Evolutionary conservation across 1,139 yeast genomes (phyloP), one percentile per base, ranked within the genome.

Genomic region (Hansenula lynferdii): DNA sequence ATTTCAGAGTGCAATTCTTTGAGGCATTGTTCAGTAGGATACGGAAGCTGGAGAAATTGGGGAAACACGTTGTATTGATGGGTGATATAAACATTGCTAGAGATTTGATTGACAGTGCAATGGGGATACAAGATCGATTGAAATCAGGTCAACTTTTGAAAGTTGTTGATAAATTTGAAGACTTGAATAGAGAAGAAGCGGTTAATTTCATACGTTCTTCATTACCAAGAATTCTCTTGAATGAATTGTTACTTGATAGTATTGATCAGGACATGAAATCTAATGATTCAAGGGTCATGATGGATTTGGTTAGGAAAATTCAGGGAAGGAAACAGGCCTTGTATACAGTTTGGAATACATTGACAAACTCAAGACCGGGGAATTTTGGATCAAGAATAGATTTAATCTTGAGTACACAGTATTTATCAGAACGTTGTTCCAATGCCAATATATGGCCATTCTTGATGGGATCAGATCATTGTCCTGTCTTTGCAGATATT

Each of bases 261-360:
- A n/a, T 67, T 58, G 55, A 57, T 16, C 35, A 45, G 14, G 40
- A 40, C 4, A 41, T 44, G 8, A 36, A 44, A 16, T 35, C 56
- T 17, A 48, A 58, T 2, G 35, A 47, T 3, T 43, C 49, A 6
- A 63, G 67, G 45, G 50, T 76, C 12, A 57, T 87, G 25, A 61
- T 69, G 38, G 98, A 92, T 55, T 68, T 87, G 0, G 76, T 85
- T 0, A 66, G 98, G 36, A 56, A 60, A 23, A 45, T 58, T 4
- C 82, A 80, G 45, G 81, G 83, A 1, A 45, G 64, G 21, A 64
- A 80, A 39, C 58, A 73, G 56, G 77, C 75, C 20, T 69, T 89
- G 76, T 92, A 85, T 54, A 90, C 97, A 0, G 95, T 92, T 37
- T 92, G 98, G 98, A 90, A 89, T 56, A 83, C 92, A 2, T 60